These are phyloP conservation scores for Boletus rubropictus DNA, from an alignment of 768 basidiomycete species.

Conservation along the genomic window DNA sequence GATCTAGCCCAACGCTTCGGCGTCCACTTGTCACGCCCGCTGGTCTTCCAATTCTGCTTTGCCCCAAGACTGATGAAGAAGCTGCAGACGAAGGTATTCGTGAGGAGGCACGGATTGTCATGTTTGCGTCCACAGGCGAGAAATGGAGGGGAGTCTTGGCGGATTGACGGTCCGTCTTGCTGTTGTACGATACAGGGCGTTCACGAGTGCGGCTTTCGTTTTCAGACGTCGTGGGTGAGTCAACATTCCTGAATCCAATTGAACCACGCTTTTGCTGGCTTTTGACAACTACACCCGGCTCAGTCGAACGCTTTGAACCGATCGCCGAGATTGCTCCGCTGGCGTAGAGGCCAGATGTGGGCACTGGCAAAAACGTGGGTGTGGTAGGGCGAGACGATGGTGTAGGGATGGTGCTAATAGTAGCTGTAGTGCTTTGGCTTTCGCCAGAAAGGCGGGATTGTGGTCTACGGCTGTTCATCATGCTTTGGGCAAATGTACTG, in stretches of 20 bases:
- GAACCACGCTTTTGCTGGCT: slow-evolving; percentile 55
- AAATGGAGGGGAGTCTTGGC: slow-evolving; percentile 39
- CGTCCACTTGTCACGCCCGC: slow-evolving; percentile 38
- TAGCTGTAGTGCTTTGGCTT: slow-evolving; percentile 49
- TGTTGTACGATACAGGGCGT: slow-evolving; percentile 25
- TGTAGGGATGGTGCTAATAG: slow-evolving; percentile 57
- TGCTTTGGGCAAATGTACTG: slow-evolving; percentile 40
- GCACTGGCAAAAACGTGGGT: slow-evolving; percentile 72
- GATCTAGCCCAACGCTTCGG: slow-evolving; percentile 36
- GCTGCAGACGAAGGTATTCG: slow-evolving; percentile 36
- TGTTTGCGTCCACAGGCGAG: slow-evolving; percentile 39
- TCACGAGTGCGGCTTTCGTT: slow-evolving; percentile 23
- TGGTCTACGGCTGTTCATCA: slow-evolving; percentile 52
- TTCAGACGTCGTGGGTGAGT: slow-evolving; percentile 29
- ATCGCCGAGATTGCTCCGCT: slow-evolving; percentile 32
- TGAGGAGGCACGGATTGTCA: slow-evolving; percentile 43
- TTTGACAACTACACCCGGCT: slow-evolving; percentile 38
- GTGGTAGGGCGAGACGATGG: slow-evolving; percentile 68
- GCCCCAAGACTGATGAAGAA: slow-evolving; percentile 32
- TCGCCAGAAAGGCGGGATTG: slow-evolving; percentile 69
- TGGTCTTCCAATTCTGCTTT: slow-evolving; percentile 43
- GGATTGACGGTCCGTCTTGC: slow-evolving; percentile 16
- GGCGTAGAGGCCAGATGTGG: slow-evolving; percentile 47
- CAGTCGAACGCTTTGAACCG: slow-evolving; percentile 57
- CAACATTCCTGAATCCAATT: slow-evolving; percentile 41